phyloP scores from a whole-genome alignment of 2,329 filamentous ascomycete genomes.

The Alternaria tenuissima region DNA sequence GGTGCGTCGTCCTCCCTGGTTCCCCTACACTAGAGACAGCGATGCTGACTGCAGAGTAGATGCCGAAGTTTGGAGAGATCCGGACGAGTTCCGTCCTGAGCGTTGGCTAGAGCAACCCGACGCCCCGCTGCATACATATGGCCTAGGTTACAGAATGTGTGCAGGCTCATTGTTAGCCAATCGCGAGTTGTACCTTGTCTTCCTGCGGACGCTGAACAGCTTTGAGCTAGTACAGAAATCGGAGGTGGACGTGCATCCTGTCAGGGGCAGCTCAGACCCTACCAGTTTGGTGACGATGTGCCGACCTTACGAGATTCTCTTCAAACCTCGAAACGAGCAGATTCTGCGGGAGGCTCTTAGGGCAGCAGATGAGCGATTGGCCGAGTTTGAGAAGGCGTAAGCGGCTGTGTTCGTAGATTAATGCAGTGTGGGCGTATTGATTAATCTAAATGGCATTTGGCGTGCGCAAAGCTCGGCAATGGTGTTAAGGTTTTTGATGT shows the following conservation, averaged over 20 bases:
- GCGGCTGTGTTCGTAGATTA: neutral
- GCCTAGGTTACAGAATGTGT: slow-evolving; percentile 73
- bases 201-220: slow-evolving; percentile 68
- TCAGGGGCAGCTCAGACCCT: slow-evolving; percentile 67
- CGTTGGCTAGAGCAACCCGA: slow-evolving; percentile 71
- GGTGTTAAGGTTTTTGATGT: too few species aligned
- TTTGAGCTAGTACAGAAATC: slow-evolving; percentile 66
- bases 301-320: slow-evolving; percentile 64
- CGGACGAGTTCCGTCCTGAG: slow-evolving; percentile 67
- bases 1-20: slow-evolving; percentile 60
- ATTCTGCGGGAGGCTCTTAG: slow-evolving; percentile 55
- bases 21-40: neutral
- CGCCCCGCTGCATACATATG: slow-evolving; percentile 71
- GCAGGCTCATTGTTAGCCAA: slow-evolving; percentile 70
- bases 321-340: slow-evolving; percentile 63
- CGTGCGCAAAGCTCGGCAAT: neutral
- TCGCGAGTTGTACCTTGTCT: slow-evolving; percentile 70
- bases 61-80: slow-evolving; percentile 65
- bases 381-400: slow-evolving; percentile 21
- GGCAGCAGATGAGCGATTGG: slow-evolving; percentile 39
- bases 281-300: slow-evolving; percentile 70
- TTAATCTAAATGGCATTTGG: neutral
- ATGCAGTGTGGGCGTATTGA: neutral
- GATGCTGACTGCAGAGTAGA: slow-evolving; percentile 46
- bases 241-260: slow-evolving; percentile 66